Evolutionary conservation across 441 rosid genomes (phyloP).

Genomic region (Adansonia grandidieri): DNA sequence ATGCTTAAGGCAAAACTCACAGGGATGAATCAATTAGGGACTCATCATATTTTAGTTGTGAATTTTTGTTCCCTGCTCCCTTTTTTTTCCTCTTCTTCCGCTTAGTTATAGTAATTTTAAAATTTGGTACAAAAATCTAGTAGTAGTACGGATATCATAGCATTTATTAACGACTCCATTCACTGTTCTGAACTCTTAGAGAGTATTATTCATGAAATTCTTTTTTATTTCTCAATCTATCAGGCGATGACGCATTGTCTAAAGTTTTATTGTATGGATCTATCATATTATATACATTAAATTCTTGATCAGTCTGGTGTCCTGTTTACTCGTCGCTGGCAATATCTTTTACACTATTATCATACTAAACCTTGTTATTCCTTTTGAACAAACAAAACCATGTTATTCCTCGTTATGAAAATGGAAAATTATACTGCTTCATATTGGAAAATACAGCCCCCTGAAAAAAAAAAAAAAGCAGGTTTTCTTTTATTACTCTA

Average conservation of each 20-base stretch:
- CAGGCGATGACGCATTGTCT: too few relatives aligned
- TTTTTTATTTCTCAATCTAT: not conserved
- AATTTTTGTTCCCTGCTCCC: not conserved
- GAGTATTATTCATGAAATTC: not conserved
- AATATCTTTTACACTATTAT: too few relatives aligned
- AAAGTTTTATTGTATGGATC: too few relatives aligned
- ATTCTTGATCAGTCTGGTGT: too few relatives aligned
- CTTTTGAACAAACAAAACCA: too few relatives aligned
- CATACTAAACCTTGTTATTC: too few relatives aligned
- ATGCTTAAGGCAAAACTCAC: not conserved
- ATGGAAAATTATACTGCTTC: not conserved
- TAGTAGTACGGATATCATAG: not conserved
- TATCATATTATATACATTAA: too few relatives aligned
- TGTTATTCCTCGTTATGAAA: too few relatives aligned
- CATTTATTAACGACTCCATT: not conserved
- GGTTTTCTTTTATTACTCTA: not conserved
- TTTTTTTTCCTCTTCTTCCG: not conserved
- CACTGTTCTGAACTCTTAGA: not conserved
- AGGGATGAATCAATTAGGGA: conserved; percentile 13
- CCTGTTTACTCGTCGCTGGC: too few relatives aligned
- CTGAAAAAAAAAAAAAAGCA: not conserved
- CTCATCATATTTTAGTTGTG: not conserved
- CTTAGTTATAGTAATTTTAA: not conserved
- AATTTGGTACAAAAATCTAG: not conserved
- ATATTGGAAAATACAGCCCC: not conserved